Percentiles rank a stretch among this genome's conserved stretches.
These are phyloP conservation scores for Silene latifolia DNA, from an alignment of 148 eudicot species.

Conservation along the genomic window DNA sequence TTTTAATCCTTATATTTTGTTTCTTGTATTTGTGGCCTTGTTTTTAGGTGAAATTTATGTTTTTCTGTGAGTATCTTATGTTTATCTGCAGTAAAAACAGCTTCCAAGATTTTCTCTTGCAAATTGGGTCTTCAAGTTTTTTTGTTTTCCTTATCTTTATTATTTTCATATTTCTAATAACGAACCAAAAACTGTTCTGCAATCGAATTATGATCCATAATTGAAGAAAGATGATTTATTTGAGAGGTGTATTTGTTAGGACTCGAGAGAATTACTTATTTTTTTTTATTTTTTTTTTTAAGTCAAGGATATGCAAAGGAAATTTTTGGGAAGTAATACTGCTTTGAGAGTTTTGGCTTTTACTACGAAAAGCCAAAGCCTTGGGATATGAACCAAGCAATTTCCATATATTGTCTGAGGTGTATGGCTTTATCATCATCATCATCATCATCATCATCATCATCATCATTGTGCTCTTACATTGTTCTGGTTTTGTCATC, in stretches of 20 bases:
- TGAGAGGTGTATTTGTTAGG: too few relatives aligned
- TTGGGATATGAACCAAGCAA: background rate
- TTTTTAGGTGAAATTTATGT: background rate
- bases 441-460: background rate
- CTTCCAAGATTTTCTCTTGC: background rate
- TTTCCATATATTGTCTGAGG: background rate
- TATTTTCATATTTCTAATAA: too few relatives aligned
- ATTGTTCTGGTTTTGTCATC: constrained; percentile 26
- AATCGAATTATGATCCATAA: too few relatives aligned
- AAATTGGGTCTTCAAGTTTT: background rate
- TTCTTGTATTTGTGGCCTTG: background rate
- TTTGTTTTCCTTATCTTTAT: too few relatives aligned
- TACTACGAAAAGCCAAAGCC: too few relatives aligned
- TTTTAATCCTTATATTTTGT: background rate
- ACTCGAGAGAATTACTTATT: background rate
- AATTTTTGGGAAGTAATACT: too few relatives aligned
- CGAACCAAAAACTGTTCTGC: too few relatives aligned
- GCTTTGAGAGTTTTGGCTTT: too few relatives aligned
- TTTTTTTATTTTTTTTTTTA: background rate
- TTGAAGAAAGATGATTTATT: too few relatives aligned
- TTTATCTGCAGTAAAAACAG: background rate
- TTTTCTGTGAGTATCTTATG: background rate
- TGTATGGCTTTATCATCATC: constrained; percentile 1
- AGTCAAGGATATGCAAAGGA: background rate
- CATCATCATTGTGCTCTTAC: background rate